Conservation (phyloP, 169 alveolate species). For the Ichthyophthirius multifiliis region DNA sequence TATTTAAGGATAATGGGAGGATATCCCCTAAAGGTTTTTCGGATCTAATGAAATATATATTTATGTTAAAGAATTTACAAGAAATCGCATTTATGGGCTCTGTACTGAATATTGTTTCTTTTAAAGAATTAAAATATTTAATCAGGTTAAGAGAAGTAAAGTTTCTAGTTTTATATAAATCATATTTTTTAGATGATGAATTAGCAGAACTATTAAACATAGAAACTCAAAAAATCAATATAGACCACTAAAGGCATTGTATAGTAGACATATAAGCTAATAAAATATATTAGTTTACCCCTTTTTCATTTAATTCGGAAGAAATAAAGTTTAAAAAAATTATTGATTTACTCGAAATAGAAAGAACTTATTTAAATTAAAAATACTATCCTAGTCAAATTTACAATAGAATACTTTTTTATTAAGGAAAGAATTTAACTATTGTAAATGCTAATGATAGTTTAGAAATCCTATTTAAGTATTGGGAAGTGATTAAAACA, state of each 20-base stretch:
- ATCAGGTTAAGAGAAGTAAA: not conserved
- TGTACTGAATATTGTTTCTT: not conserved
- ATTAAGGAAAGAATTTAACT: not conserved
- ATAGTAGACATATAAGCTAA: not conserved
- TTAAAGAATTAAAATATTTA: not conserved
- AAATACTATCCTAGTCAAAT: not conserved
- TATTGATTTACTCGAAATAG: not conserved
- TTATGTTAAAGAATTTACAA: not conserved
- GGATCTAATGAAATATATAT: not conserved
- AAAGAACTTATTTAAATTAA: not conserved
- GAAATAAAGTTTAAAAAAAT: not conserved
- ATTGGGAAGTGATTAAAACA: not conserved
- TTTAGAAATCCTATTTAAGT: not conserved
- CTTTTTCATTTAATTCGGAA: not conserved
- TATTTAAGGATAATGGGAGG: not conserved
- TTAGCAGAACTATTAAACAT: not conserved
- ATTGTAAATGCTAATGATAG: not conserved
- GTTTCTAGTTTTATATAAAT: not conserved
- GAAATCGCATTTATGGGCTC: not conserved
- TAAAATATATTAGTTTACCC: not conserved
- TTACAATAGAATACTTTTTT: not conserved
- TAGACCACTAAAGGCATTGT: not conserved
- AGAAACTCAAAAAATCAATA: not conserved
- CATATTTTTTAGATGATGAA: not conserved
- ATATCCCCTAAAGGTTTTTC: not conserved